These are phyloP conservation scores for Pseudocercospora pini-densiflorae DNA, from an alignment of 2,329 filamentous ascomycete genomes.

Conservation along the genomic window DNA sequence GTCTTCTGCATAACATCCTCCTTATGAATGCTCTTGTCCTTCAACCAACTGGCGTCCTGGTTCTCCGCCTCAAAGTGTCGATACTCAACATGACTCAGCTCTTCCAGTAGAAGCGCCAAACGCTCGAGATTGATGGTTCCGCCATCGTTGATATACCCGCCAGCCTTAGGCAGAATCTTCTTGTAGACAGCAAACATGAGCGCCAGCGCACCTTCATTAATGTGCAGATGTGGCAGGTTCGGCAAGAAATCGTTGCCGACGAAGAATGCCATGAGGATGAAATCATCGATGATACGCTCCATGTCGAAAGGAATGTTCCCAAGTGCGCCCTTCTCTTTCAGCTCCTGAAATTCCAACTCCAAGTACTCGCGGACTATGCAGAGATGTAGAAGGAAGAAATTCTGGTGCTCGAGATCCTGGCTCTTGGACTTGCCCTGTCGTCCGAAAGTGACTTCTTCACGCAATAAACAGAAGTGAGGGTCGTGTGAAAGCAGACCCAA, in stretches of 20 bases:
- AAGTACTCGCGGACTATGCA: constrained; percentile 98
- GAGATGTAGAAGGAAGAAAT: constrained; percentile 96
- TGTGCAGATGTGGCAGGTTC: constrained; percentile 93
- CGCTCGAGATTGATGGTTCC: constrained; percentile 88
- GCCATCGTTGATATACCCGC: constrained; percentile 95
- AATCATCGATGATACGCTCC: constrained; percentile 97
- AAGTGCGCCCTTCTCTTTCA: constrained; percentile 74
- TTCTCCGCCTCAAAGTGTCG: constrained; percentile 92
- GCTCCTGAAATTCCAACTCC: constrained; percentile 93
- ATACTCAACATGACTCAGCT: constrained; percentile 85
- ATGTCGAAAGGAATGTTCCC: constrained; percentile 80
- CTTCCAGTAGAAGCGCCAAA: constrained; percentile 76
- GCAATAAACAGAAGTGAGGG: constrained; percentile 94
- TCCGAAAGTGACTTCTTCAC: constrained; percentile 98
- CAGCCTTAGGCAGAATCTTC: constrained; percentile 79
- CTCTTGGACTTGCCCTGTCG: constrained; percentile 84
- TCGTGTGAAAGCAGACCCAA: constrained; percentile 95
- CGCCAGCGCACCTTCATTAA: constrained; percentile 95
- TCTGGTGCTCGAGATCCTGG: constrained; percentile 97
- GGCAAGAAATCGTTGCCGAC: constrained; percentile 99
- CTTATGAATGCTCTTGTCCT: constrained; percentile 77
- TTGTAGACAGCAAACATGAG: constrained; percentile 99
- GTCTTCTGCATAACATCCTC: constrained; percentile 67
- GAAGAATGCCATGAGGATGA: constrained; percentile 99
- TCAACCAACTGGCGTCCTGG: constrained; percentile 88